These are phyloP conservation scores for Trichoderma cornu-damae DNA, from an alignment of 2,329 filamentous ascomycete species.

Conservation along the genomic window DNA sequence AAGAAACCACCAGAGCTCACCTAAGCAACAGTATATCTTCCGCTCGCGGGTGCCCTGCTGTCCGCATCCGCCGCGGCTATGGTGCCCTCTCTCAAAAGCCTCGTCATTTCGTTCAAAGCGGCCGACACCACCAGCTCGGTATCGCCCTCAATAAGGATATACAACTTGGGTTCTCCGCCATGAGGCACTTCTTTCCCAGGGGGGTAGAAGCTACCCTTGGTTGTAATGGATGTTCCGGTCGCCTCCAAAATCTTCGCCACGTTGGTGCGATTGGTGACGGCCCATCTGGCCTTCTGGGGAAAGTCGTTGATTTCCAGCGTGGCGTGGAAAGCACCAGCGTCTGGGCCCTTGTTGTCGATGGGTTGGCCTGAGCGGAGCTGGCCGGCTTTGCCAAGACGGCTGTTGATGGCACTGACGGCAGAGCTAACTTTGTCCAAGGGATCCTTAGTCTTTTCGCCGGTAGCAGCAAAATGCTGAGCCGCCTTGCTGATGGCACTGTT, in stretches of 20 bases:
- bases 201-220: constrained; percentile 87
- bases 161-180: constrained; percentile 83
- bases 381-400: constrained; percentile 80
- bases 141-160: constrained; percentile 95
- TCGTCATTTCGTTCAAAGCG: constrained; percentile 84
- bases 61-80: constrained; percentile 86
- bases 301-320: constrained; percentile 99
- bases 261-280: constrained; percentile 96
- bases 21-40: constrained; percentile 80
- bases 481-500: constrained; percentile 30
- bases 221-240: constrained; percentile 93
- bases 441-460: constrained; percentile 53
- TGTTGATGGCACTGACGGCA: constrained; percentile 88
- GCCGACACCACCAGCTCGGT: constrained; percentile 88
- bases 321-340: constrained; percentile 93
- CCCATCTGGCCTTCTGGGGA: constrained; percentile 96
- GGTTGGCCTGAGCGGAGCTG: constrained; percentile 87
- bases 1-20: no score
- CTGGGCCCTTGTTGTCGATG: constrained; percentile 96
- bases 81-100: constrained; percentile 83
- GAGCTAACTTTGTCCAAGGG: constrained; percentile 80
- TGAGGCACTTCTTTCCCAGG: constrained; percentile 72
- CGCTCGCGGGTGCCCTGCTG: constrained; percentile 68
- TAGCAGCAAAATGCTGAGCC: constrained; percentile 54
- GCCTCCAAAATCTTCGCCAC: constrained; percentile 96